These are phyloP conservation scores for Aspergillus ellipticus DNA, from an alignment of 495 filamentous ascomycete species.

Conservation along the genomic window DNA sequence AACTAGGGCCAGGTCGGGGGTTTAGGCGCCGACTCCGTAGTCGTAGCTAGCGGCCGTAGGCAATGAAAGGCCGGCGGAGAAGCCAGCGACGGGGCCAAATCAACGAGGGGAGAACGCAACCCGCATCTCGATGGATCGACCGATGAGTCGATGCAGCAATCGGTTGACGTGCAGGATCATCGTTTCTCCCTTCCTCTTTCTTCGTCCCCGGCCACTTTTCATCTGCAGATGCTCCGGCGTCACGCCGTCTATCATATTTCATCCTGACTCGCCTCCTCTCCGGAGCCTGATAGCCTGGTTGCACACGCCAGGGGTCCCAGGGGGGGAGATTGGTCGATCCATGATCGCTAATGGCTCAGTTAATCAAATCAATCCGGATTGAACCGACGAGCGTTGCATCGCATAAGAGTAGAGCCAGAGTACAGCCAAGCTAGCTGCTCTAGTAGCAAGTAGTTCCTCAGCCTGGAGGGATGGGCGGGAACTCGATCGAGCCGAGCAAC, in stretches of 20 bases:
- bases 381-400: neutral
- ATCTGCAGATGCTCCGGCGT: constrained; percentile 13
- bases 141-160: constrained; percentile 11
- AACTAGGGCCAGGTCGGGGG: neutral
- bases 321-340: constrained; percentile 9
- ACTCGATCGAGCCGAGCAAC: neutral
- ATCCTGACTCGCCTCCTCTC: neutral
- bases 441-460: neutral
- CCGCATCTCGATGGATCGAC: constrained; percentile 10
- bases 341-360: neutral
- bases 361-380: neutral
- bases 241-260: neutral
- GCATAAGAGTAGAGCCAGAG: neutral
- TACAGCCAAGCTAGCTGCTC: too few relatives aligned
- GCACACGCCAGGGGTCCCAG: neutral
- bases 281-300: too few relatives aligned
- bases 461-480: neutral
- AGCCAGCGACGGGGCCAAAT: neutral
- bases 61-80: constrained; percentile 4
- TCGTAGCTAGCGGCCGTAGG: neutral
- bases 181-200: constrained; percentile 2
- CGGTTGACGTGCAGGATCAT: constrained; percentile 18
- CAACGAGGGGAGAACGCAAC: neutral
- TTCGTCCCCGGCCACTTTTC: constrained; percentile 13
- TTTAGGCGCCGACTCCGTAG: neutral